phyloP scores from a whole-genome alignment of 345 rosid genomes.

The Salix caprea region DNA sequence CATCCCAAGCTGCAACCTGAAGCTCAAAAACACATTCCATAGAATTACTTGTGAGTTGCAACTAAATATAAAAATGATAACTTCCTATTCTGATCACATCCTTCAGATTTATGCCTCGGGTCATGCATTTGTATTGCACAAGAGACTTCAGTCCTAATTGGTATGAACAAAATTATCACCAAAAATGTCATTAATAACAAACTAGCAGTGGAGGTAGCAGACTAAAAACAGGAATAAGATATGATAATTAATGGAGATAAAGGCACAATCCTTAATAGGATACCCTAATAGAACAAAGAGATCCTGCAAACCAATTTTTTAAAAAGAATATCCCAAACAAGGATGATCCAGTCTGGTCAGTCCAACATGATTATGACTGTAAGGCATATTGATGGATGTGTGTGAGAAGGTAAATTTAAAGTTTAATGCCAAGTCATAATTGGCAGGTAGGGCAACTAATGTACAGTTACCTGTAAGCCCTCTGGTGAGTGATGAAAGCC shows the following conservation, averaged over 20 bases:
- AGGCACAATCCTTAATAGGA: neutral
- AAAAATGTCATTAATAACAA: neutral
- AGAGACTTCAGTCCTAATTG: neutral
- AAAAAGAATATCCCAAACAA: neutral
- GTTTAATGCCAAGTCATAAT: neutral
- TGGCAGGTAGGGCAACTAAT: neutral
- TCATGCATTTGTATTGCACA: neutral
- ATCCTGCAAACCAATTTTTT: neutral
- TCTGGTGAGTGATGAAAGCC: neutral
- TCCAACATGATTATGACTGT: neutral
- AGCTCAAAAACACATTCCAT: conserved; percentile 1
- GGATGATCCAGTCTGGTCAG: neutral
- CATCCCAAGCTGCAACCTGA: conserved; percentile 99
- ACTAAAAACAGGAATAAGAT: neutral
- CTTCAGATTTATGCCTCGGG: neutral
- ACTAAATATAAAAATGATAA: neutral
- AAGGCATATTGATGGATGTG: neutral
- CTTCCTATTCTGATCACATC: neutral
- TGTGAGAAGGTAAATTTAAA: neutral
- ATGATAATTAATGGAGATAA: neutral
- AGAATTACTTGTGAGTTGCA: neutral
- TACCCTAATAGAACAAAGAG: neutral
- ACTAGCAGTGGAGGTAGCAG: neutral
- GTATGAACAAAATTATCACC: too few relatives aligned
- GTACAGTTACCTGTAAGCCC: neutral